phyloP scores from a whole-genome alignment of 768 basidiomycete species.

The Suillus cothurnatus region DNA sequence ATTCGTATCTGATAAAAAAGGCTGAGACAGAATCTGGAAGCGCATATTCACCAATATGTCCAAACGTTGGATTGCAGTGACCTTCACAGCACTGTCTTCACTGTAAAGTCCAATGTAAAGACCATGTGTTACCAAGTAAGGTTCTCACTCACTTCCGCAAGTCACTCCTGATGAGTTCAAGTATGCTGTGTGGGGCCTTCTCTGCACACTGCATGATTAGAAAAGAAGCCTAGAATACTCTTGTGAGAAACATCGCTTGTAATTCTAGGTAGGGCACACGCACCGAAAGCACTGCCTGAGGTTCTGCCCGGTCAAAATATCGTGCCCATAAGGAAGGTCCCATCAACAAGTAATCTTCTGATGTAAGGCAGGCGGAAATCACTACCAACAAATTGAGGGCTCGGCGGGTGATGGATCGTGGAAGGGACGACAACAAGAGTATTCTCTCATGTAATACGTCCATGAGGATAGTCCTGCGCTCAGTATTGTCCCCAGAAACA shows the following conservation, averaged over 20 bases:
- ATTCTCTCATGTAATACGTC: conserved; percentile 39
- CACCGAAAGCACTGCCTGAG: conserved; percentile 53
- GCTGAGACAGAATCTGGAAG: conserved; percentile 67
- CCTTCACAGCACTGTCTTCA: conserved; percentile 33
- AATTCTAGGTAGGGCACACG: conserved; percentile 23
- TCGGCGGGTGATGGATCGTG: conserved; percentile 47
- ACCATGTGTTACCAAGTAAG: background rate
- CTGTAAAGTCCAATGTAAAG: conserved; percentile 6
- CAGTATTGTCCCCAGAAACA: conserved; percentile 7
- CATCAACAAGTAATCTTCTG: conserved; percentile 52
- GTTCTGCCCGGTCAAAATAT: conserved; percentile 43
- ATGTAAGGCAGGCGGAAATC: conserved; percentile 54
- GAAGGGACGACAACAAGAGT: conserved; percentile 45
- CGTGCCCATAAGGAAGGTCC: conserved; percentile 60
- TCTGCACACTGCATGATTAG: conserved; percentile 76
- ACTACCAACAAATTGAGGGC: conserved; percentile 64
- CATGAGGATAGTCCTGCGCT: conserved; percentile 33
- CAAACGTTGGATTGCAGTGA: conserved; percentile 57
- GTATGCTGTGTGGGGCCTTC: conserved; percentile 51
- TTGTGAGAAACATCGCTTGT: background rate
- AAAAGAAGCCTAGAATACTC: conserved; percentile 52
- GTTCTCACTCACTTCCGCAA: conserved; percentile 49
- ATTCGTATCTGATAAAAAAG: conserved; percentile 57
- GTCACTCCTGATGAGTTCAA: conserved; percentile 54
- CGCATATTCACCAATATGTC: conserved; percentile 64